Evolutionary conservation across 2,329 filamentous ascomycete genomes (phyloP), one percentile per base, ranked within the genome.

Genomic region (Aureobasidium namibiae): DNA sequence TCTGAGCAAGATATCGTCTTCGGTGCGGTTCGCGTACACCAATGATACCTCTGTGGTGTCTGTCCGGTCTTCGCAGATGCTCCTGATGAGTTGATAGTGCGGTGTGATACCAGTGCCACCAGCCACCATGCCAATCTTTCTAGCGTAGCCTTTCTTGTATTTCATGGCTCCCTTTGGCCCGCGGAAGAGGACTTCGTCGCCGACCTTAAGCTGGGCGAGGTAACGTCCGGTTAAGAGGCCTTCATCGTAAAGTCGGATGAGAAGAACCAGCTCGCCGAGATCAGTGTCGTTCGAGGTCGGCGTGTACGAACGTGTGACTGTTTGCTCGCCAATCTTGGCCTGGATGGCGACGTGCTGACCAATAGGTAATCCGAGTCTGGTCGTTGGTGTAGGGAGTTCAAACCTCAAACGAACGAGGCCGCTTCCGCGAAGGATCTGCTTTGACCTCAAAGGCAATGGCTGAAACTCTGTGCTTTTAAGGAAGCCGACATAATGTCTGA

Each of bases 71-170:
- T 85, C 82, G 65, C 82, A 84, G 59, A 86, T 83, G 44, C 82
- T 82, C 4, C 82, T 79, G 65, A 86, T 84, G 7, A 87, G 69
- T 66, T 86, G 83, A 67, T 77, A 82, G 78, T 83, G 81, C 2
- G 82, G 81, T 1, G 81, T 80, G 60, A 81, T 79, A 6, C 78
- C 78, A 44, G 76, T 76, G 16, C 78, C 78, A 36, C 80, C 80
- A 1, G 79, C 80, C 1, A 84, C 66, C 81, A 84, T 83, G 59
- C 80, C 80, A 41, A 84, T 75, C 42, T 72, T 68, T 63, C 72
- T 74, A 50, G 70, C 72, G 0, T 76, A 68, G 0, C 72, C 73
- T 21, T 71, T 73, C 16, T 67, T 67, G 66, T 83, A 83, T 10
- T 73, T 73, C 79, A 83, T 82, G 1, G 79, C 75, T 10, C 81